Evolutionary conservation across 805 yeast genomes (phyloP).

Genomic region (Maudiozyma turicensis): DNA sequence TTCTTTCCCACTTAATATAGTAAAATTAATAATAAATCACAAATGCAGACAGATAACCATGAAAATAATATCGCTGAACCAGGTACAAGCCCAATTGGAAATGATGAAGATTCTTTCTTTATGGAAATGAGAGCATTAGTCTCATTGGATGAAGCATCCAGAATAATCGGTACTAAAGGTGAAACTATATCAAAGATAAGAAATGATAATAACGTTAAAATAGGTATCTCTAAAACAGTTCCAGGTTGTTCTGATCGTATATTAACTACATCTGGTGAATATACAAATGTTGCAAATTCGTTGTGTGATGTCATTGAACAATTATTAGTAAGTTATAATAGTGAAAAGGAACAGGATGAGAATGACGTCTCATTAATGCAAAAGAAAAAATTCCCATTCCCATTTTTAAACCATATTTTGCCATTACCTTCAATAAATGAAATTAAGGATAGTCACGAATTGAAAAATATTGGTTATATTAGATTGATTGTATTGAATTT

Average conservation of each 20-base stretch:
- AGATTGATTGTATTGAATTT: constrained; percentile 72
- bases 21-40: too few species aligned
- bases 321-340: constrained; percentile 8
- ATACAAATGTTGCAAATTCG: constrained; percentile 61
- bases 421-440: constrained; percentile 25
- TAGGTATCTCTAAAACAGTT: constrained; percentile 74
- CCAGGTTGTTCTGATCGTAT: constrained; percentile 79
- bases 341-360: background rate
- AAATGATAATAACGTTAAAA: constrained; percentile 67
- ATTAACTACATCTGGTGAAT: constrained; percentile 64
- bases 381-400: constrained; percentile 40
- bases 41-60: background rate
- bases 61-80: background rate
- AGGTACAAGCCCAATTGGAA: background rate
- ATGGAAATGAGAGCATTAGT: constrained; percentile 41
- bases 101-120: background rate
- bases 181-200: constrained; percentile 66
- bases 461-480: constrained; percentile 30
- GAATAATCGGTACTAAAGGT: constrained; percentile 81
- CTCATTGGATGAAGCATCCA: constrained; percentile 81
- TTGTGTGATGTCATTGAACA: constrained; percentile 57
- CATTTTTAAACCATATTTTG: constrained; percentile 24
- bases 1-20: too few species aligned
- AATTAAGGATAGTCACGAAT: constrained; percentile 19
- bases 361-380: constrained; percentile 9